Evolutionary conservation across 148 eudicot species (phyloP).

Genomic region (Camellia sinensis): DNA sequence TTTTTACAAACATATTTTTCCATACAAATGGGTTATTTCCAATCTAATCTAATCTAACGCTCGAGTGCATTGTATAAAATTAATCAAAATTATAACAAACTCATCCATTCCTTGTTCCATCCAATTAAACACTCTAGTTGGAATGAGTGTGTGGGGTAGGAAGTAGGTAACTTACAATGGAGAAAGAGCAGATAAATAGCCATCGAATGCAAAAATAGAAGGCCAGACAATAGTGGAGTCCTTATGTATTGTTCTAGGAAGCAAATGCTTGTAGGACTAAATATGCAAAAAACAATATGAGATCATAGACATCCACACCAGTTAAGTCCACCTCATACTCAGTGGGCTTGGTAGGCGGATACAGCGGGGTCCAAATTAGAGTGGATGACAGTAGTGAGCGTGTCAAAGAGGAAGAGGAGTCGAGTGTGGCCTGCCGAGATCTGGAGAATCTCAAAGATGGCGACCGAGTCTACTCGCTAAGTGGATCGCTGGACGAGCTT

Average conservation of each 20-base stretch:
- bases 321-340: constrained; percentile 27
- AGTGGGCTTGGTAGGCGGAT: constrained; percentile 28
- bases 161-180: constrained; percentile 57
- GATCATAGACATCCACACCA: constrained; percentile 64
- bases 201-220: constrained; percentile 75
- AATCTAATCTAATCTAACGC: too few species aligned
- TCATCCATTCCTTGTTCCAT: neutral
- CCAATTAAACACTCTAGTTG: neutral
- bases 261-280: constrained; percentile 70
- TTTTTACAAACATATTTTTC: too few species aligned
- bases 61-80: too few species aligned
- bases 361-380: constrained; percentile 58
- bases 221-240: constrained; percentile 91
- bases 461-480: constrained; percentile 38
- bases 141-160: neutral
- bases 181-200: constrained; percentile 72
- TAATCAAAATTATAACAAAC: neutral
- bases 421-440: constrained; percentile 55
- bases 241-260: constrained; percentile 62
- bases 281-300: constrained; percentile 59
- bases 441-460: constrained; percentile 45
- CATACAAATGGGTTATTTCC: too few species aligned
- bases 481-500: constrained; percentile 40
- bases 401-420: constrained; percentile 45
- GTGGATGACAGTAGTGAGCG: constrained; percentile 48